Evolutionary conservation across 169 alveolate species (phyloP), one percentile per base, ranked within the genome.

Genomic region (Cryptosporidium sp.): DNA sequence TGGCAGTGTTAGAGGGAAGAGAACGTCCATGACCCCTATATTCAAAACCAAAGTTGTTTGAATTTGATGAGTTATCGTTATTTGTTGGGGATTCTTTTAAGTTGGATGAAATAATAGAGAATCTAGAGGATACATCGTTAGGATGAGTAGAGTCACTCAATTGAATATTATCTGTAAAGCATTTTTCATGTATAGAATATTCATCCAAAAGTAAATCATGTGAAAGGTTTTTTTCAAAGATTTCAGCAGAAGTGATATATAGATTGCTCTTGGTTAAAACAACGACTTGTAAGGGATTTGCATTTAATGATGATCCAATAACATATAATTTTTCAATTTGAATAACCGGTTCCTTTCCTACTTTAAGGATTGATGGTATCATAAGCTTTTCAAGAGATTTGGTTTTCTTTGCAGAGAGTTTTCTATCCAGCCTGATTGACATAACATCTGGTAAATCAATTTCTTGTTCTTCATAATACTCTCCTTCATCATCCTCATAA

Each of bases 401-500:
- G 4, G 75, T 39, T 23, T 35, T 61, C 29, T 61, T 56, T 33
- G 65, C 58, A 39, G 73, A 14, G 23, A 62, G 60, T 31, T 62
- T 62, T 80, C 89, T 80, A n/a, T 80, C 69, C 18, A 62, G 7
- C 44, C 89, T 60, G 31, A 65, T 65, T 14, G 89, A 80, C 75
- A 80, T 62, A 21, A 80, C 61, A 65, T 80, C 89, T 9, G 89
- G 89, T 61, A 80, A 26, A 14, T 80, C 75, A 26, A 62, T 35
- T 80, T 62, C 89, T 62, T 67, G 52, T 33, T 80, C 89, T 53
- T 73, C 68, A 29, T 73, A 73, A 37, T 73, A 33, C 7, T 60
- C 70, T 6, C 86, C 86, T 53, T 73, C 71, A 26, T 73, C 86
- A 33, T 73, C 86, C 37, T 73, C 86, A 37, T 53, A 73, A 7